Evolutionary conservation across 257 asterid genomes (phyloP), one percentile per base, ranked within the genome.

Genomic region (Nicotiana sylvestris): DNA sequence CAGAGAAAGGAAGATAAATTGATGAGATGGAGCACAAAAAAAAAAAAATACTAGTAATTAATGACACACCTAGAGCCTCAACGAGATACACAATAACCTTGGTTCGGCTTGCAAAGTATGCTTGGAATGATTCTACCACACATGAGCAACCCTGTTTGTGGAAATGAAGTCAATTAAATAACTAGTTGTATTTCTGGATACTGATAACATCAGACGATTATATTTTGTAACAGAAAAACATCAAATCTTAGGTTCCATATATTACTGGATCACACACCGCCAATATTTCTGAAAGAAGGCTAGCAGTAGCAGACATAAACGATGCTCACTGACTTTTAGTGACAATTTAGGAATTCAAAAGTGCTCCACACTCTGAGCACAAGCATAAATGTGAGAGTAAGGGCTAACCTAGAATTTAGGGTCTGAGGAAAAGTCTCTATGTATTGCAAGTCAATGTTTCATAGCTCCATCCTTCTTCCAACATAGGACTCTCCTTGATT

Each of bases 61-160:
- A 58, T 51, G 37, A 84, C 90, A n/a, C 88, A 95, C 98, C 98
- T 55, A 95, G 87, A 72, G 98, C 99, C 89, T 95, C 98, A 4
- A 94, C 97, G 25, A 95, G 96, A 16, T 88, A 88, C 78, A 88
- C 72, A 81, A 95, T 92, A 84, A 91, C 90, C 82, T 80, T 92
- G 76, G 85, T 92, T 55, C 97, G 88, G 82, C 90, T 92, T 84
- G 89, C 68, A 56, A 92, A 82, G 82, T 91, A 94, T 3, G 82
- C 92, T 81, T 86, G 93, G 85, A 88, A 94, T 17, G 99, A 86
- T 4, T 92, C 81, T 60, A 55, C 61, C 69, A 95, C 97, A 85
- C 88, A 89, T 8, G 85, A 84, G 88, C 99, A 92, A 55, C 99
- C 99, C 99, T 95, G 87, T 7, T 82, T 13, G 51, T 32, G 58